These are phyloP conservation scores for Russula sp. DNA, from an alignment of 768 basidiomycete species.

Conservation along the genomic window DNA sequence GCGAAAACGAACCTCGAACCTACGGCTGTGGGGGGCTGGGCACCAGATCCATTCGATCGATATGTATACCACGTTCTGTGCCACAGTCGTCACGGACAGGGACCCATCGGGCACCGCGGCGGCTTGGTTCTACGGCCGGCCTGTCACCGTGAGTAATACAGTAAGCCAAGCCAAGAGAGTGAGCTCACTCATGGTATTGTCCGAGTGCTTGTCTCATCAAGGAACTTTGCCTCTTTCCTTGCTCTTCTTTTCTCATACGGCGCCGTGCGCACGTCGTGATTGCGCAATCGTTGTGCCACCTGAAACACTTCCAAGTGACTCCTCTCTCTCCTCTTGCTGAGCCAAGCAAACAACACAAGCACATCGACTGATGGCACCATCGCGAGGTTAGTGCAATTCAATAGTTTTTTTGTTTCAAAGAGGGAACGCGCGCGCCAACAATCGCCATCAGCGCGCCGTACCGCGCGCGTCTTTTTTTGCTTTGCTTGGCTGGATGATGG, in stretches of 20 bases:
- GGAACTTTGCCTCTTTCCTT: background rate
- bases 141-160: background rate
- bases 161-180: too few species aligned
- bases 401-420: too few species aligned
- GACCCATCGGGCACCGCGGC: background rate
- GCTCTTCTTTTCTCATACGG: background rate
- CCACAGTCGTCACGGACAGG: background rate
- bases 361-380: conserved; percentile 4
- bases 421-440: too few species aligned
- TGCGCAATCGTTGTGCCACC: conserved; percentile 1
- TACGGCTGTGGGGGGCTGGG: background rate
- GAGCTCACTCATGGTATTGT: too few species aligned
- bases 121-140: background rate
- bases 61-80: background rate
- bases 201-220: too few species aligned
- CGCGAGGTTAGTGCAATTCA: background rate
- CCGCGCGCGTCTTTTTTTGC: background rate
- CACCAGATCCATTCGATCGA: background rate
- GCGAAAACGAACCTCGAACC: background rate
- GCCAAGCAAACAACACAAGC: background rate
- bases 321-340: too few species aligned
- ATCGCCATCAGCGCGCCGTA: too few species aligned
- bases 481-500: background rate
- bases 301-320: background rate
- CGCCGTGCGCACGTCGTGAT: background rate